Conservation (phyloP, 768 basidiomycete genomes). For the Sutorius australiensis region DNA sequence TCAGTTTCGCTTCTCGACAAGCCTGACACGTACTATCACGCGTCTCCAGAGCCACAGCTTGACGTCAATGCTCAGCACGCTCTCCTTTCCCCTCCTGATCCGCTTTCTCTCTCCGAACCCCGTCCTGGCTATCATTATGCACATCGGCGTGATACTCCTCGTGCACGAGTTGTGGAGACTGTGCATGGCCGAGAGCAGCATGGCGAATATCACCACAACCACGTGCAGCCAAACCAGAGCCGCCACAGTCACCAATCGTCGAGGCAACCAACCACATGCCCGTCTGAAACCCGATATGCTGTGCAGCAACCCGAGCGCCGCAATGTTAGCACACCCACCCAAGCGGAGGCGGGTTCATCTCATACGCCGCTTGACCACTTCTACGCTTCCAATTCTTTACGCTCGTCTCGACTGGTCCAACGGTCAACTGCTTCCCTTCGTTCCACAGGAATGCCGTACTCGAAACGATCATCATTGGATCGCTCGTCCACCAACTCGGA, state of each 20-base stretch:
- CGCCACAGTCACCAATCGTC: constrained; percentile 15
- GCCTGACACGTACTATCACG: constrained; percentile 25
- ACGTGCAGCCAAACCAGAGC: constrained; percentile 18
- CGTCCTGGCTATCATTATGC: constrained; percentile 28
- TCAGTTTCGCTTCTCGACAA: constrained; percentile 26
- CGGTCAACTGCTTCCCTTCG: constrained; percentile 20
- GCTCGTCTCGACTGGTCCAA: constrained; percentile 19
- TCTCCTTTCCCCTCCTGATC: constrained; percentile 25
- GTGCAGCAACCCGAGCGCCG: constrained; percentile 17
- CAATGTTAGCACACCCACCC: constrained; percentile 14
- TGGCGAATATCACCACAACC: constrained; percentile 26
- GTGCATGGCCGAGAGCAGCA: constrained; percentile 22
- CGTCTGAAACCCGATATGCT: constrained; percentile 17
- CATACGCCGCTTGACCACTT: constrained; percentile 14
- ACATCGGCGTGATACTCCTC: constrained; percentile 25
- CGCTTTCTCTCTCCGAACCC: constrained; percentile 30
- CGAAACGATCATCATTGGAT: constrained; percentile 14
- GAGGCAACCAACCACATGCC: constrained; percentile 15
- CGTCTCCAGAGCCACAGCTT: constrained; percentile 26
- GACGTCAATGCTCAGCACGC: constrained; percentile 29
- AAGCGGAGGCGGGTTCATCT: constrained; percentile 20
- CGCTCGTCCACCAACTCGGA: constrained; percentile 9
- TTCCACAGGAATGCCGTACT: constrained; percentile 18
- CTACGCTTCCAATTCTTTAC: constrained; percentile 7
- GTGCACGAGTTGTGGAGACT: constrained; percentile 25